Evolutionary conservation across 257 asterid species (phyloP).

Genomic region (Scutellaria minor): DNA sequence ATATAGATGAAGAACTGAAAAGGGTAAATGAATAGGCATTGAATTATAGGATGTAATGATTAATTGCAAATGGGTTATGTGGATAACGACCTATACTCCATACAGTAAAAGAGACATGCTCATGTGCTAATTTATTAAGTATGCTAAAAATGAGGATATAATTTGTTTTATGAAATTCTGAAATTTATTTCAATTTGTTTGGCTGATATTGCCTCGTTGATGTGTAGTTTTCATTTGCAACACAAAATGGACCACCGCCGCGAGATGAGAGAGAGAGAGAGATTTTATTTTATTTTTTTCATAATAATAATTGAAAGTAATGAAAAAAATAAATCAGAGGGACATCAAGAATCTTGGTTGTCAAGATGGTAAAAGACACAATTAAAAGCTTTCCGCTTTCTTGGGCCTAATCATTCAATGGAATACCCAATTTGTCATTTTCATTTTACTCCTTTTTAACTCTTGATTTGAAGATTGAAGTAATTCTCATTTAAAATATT

Average conservation of each 20-base stretch:
- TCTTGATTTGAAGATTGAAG: no score
- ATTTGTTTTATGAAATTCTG: not conserved
- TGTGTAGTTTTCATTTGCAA: slow-evolving; percentile 30
- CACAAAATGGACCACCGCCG: slow-evolving; percentile 25
- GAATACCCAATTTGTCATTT: slow-evolving; percentile 24
- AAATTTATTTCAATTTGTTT: slow-evolving; percentile 17
- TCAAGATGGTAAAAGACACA: slow-evolving; percentile 35
- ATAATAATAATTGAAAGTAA: no score
- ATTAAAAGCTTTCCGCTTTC: slow-evolving; percentile 23
- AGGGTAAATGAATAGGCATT: not conserved
- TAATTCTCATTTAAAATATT: no score
- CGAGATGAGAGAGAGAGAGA: not conserved
- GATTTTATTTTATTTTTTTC: not conserved
- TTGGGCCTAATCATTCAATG: slow-evolving; percentile 19
- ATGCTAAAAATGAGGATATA: slow-evolving; percentile 29
- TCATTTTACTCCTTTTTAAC: slow-evolving; percentile 9
- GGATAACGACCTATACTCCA: not conserved
- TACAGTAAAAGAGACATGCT: slow-evolving; percentile 16
- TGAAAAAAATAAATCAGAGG: not conserved
- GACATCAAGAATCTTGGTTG: slow-evolving; percentile 36
- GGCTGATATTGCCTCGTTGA: slow-evolving; percentile 23
- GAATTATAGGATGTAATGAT: not conserved
- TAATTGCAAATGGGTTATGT: not conserved
- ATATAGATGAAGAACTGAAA: not conserved
- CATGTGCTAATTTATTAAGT: slow-evolving; percentile 41